Percentiles rank a stretch among this genome's conserved stretches.
Conservation (phyloP, 1,284 basidiomycete genomes). For the Ceratobasidium sp. region DNA sequence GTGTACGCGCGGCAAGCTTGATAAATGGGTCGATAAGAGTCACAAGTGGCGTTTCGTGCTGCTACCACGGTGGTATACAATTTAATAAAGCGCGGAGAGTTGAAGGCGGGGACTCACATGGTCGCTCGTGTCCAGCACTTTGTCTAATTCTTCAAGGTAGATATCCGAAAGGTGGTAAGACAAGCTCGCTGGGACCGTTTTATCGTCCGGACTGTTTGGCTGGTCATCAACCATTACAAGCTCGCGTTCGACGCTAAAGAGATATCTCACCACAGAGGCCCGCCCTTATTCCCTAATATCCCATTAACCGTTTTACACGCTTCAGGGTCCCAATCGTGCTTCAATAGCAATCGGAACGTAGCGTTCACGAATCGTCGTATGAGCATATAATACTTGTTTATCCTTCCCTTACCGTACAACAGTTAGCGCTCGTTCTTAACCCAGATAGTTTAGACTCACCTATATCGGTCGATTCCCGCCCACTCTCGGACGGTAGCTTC, state of each 20-base stretch:
- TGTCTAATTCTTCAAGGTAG: slow-evolving; percentile 92
- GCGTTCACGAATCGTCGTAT: slow-evolving; percentile 90
- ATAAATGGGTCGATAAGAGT: slow-evolving; percentile 78
- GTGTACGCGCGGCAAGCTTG: slow-evolving; percentile 74
- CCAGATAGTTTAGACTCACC: slow-evolving; percentile 64
- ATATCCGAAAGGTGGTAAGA: slow-evolving; percentile 91
- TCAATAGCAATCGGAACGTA: slow-evolving; percentile 83
- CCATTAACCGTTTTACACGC: slow-evolving; percentile 73
- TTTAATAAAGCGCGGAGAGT: slow-evolving; percentile 52
- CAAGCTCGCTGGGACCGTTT: slow-evolving; percentile 81
- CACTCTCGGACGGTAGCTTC: slow-evolving; percentile 89
- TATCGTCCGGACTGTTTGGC: slow-evolving; percentile 74
- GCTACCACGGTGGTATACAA: slow-evolving; percentile 8
- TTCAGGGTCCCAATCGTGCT: slow-evolving; percentile 74
- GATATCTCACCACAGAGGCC: slow-evolving; percentile 81
- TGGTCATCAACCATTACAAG: slow-evolving; percentile 32
- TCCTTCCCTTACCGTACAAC: slow-evolving; percentile 62
- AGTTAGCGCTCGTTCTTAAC: not conserved
- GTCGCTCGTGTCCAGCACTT: slow-evolving; percentile 62
- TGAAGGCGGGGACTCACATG: slow-evolving; percentile 54
- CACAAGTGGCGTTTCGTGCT: slow-evolving; percentile 64
- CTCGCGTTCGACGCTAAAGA: not conserved
- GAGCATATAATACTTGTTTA: slow-evolving; percentile 98
- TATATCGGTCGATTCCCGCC: slow-evolving; percentile 89
- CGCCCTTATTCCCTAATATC: slow-evolving; percentile 73